Conservation (phyloP, 495 filamentous ascomycete species). For the Penicillium waksmanii region DNA sequence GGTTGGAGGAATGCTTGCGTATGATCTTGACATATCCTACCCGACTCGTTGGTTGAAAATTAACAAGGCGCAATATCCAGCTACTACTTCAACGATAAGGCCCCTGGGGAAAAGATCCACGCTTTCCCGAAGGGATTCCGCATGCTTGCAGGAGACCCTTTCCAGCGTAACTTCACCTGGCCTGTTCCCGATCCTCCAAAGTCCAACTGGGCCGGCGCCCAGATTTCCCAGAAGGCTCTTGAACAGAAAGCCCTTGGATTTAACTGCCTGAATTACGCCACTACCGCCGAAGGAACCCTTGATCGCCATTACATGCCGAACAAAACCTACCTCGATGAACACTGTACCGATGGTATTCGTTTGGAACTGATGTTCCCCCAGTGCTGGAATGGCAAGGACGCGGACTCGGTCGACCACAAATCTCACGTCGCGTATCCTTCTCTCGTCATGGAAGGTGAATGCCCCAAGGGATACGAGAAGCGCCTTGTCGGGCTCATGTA, state of each 20-base stretch:
- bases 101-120: conserved; percentile 56
- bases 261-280: conserved; percentile 83
- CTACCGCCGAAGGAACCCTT: conserved; percentile 66
- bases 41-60: not conserved
- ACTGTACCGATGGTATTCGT: conserved; percentile 77
- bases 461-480: conserved; percentile 71
- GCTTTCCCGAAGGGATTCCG: conserved; percentile 81
- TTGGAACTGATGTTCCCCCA: conserved; percentile 89
- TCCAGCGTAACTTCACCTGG: conserved; percentile 70
- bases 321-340: conserved; percentile 73
- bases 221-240: conserved; percentile 66
- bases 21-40: conserved; percentile 23
- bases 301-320: conserved; percentile 79
- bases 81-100: conserved; percentile 71
- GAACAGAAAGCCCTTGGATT: conserved; percentile 85
- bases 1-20: conserved; percentile 62
- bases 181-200: conserved; percentile 73
- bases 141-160: conserved; percentile 81
- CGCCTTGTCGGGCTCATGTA: conserved; percentile 78
- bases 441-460: conserved; percentile 73
- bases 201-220: conserved; percentile 64
- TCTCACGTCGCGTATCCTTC: conserved; percentile 78
- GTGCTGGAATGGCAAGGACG: conserved; percentile 82
- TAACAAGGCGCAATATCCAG: conserved; percentile 34
- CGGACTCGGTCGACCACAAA: conserved; percentile 64